phyloP scores from a whole-genome alignment of 192 early-diverging fungal species.

The Mortierella claussenii region DNA sequence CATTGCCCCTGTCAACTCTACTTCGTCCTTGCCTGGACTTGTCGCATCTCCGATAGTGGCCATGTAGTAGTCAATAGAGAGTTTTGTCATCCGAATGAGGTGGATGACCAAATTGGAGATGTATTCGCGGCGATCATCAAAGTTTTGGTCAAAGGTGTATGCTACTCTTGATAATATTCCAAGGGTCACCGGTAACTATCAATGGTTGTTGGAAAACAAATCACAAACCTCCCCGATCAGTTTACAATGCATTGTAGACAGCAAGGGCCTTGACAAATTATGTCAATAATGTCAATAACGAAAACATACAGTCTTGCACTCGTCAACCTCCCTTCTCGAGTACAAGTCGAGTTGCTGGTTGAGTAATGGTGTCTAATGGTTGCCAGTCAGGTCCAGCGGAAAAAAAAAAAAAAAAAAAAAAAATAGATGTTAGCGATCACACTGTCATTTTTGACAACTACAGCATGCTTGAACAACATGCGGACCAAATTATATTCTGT shows the following conservation, averaged over 20 bases:
- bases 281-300: not conserved
- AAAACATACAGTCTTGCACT: constrained; percentile 40
- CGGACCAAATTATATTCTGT: not conserved
- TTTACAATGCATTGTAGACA: too few species aligned
- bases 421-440: not conserved
- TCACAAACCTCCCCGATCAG: not conserved
- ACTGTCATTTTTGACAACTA: not conserved
- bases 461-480: too few species aligned
- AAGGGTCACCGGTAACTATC: constrained; percentile 37
- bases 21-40: constrained; percentile 31
- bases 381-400: not conserved
- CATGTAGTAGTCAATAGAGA: constrained; percentile 42
- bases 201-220: not conserved
- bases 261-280: too few species aligned
- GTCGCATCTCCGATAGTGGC: constrained; percentile 5
- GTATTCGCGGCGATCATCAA: constrained; percentile 36
- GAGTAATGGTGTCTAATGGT: constrained; percentile 37
- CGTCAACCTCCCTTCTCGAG: constrained; percentile 29
- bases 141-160: constrained; percentile 41
- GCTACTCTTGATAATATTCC: constrained; percentile 35
- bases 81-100: constrained; percentile 36
- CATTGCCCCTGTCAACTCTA: constrained; percentile 41
- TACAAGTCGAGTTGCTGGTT: constrained; percentile 31
- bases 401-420: not conserved
- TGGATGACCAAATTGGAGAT: constrained; percentile 32